A percentile compares a stretch with the other conserved stretches of the same genome.
phyloP scores from a whole-genome alignment of 768 basidiomycete species.

The Solioccasus polychromus region DNA sequence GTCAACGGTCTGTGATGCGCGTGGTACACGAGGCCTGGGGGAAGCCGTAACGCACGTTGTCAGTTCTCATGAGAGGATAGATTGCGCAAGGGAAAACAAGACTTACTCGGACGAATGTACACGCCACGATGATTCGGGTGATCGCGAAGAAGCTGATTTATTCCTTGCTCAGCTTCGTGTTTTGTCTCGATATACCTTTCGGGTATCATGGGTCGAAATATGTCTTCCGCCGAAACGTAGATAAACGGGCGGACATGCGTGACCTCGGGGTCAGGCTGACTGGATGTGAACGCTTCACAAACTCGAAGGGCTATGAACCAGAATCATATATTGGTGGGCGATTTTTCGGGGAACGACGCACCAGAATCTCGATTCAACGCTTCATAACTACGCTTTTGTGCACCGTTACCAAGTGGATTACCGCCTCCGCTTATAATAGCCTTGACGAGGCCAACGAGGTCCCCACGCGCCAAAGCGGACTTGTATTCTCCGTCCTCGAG shows the following conservation, averaged over 20 bases:
- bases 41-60: slow-evolving; percentile 13
- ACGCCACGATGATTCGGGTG: slow-evolving; percentile 59
- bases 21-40: slow-evolving; percentile 89
- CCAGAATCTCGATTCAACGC: slow-evolving; percentile 87
- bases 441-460: slow-evolving; percentile 49
- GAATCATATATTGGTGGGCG: slow-evolving; percentile 9
- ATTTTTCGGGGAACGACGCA: slow-evolving; percentile 37
- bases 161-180: slow-evolving; percentile 78
- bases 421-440: slow-evolving; percentile 43
- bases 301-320: slow-evolving; percentile 58
- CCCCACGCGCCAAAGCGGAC: slow-evolving; percentile 55
- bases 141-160: slow-evolving; percentile 50
- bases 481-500: slow-evolving; percentile 85
- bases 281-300: slow-evolving; percentile 69
- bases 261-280: slow-evolving; percentile 33
- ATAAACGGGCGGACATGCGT: slow-evolving; percentile 65
- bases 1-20: slow-evolving; percentile 89
- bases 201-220: slow-evolving; percentile 84
- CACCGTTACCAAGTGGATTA: slow-evolving; percentile 60
- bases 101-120: slow-evolving; percentile 87
- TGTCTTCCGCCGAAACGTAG: slow-evolving; percentile 87
- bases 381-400: slow-evolving; percentile 60
- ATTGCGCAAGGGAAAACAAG: slow-evolving; percentile 8
- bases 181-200: slow-evolving; percentile 91
- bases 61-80: slow-evolving; percentile 7